phyloP scores from a whole-genome alignment of 441 rosid species.

The Jatropha podagrica region DNA sequence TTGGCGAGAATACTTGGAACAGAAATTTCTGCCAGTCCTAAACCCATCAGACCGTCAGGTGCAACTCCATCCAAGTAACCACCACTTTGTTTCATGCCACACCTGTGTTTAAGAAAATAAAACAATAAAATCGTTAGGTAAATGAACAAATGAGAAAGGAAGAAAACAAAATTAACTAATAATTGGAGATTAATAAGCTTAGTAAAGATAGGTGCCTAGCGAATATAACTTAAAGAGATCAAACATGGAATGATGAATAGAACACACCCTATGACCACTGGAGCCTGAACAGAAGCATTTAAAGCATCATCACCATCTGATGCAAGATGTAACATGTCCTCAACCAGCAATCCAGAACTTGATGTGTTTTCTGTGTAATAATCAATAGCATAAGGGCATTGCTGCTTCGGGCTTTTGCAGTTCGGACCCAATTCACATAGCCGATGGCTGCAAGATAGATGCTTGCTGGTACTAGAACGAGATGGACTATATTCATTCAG shows the following conservation, averaged over 20 bases:
- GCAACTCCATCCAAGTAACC: slow-evolving; percentile 67
- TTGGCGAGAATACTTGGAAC: slow-evolving; percentile 80
- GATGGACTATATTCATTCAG: slow-evolving; percentile 70
- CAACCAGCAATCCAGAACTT: slow-evolving; percentile 76
- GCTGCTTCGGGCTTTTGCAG: slow-evolving; percentile 60
- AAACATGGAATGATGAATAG: slow-evolving; percentile 11
- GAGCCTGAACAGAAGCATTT: slow-evolving; percentile 59
- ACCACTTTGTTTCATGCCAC: slow-evolving; percentile 90
- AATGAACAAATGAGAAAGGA: not conserved
- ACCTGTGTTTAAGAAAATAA: slow-evolving; percentile 38
- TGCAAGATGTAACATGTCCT: slow-evolving; percentile 63
- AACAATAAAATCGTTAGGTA: not conserved
- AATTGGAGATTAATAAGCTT: slow-evolving; percentile 6
- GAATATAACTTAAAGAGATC: slow-evolving; percentile 13
- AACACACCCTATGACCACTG: slow-evolving; percentile 65
- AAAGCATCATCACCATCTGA: slow-evolving; percentile 36
- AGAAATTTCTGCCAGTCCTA: slow-evolving; percentile 71
- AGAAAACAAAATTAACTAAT: not conserved
- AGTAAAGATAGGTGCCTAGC: not conserved
- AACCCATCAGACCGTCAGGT: slow-evolving; percentile 88
- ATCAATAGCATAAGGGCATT: slow-evolving; percentile 57
- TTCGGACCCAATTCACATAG: slow-evolving; percentile 49
- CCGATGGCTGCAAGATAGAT: slow-evolving; percentile 59
- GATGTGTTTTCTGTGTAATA: slow-evolving; percentile 61
- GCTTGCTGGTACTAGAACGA: slow-evolving; percentile 67